Evolutionary conservation across 2,329 filamentous ascomycete species (phyloP).

Genomic region (Lecanoromycetidae sp.): DNA sequence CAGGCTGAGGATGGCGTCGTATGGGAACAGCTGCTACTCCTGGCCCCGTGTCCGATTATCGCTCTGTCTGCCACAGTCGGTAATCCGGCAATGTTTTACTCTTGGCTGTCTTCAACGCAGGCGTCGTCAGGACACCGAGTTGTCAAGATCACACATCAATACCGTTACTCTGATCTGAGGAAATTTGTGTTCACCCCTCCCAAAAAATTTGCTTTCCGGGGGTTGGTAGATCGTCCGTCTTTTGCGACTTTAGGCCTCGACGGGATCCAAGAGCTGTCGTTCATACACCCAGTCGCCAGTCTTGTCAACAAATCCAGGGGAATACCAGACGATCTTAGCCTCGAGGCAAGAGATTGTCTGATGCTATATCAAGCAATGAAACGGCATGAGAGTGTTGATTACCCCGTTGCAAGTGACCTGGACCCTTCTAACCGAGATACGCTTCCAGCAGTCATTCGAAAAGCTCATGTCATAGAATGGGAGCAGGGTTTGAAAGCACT

Average conservation of each 20-base stretch:
- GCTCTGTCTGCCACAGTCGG: conserved; percentile 70
- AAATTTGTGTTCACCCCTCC: conserved; percentile 56
- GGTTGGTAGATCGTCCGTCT: conserved; percentile 32
- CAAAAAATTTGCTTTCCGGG: conserved; percentile 38
- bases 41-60: conserved; percentile 65
- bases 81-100: conserved; percentile 57
- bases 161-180: conserved; percentile 65
- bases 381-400: conserved; percentile 41
- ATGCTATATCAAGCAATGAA: conserved; percentile 53
- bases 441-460: conserved; percentile 46
- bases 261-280: conserved; percentile 39
- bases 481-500: conserved; percentile 47
- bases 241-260: conserved; percentile 38
- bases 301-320: conserved; percentile 50
- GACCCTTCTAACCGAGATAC: conserved; percentile 33
- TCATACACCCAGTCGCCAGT: conserved; percentile 55
- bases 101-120: conserved; percentile 56
- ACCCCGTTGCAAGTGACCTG: conserved; percentile 39
- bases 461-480: conserved; percentile 56
- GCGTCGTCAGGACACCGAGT: conserved; percentile 50
- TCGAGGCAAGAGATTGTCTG: conserved; percentile 62
- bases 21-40: conserved; percentile 65
- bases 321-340: conserved; percentile 52
- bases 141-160: conserved; percentile 54
- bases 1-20: conserved; percentile 63